Percentiles rank a stretch among this genome's conserved stretches.
Conservation (phyloP, 257 asterid species). For the Forsythia viridissima region DNA sequence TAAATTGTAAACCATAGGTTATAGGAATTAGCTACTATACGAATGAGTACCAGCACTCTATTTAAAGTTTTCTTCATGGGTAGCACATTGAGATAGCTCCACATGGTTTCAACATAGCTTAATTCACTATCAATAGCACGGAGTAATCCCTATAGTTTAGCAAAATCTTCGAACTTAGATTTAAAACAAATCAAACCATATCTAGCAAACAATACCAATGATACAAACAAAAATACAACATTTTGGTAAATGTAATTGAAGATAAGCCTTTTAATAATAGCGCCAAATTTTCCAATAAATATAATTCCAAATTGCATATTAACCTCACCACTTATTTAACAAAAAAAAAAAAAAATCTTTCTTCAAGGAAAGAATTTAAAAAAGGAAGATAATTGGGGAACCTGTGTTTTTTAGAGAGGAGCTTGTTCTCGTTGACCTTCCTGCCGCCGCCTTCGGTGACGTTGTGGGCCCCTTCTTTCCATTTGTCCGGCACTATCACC, state of each 20-base stretch:
- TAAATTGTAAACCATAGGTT: background rate
- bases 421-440: constrained; percentile 97
- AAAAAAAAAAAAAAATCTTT: too few species aligned
- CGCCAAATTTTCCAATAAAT: background rate
- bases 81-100: background rate
- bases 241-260: background rate
- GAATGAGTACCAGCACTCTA: background rate
- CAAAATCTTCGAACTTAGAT: background rate
- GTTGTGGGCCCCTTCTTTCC: constrained; percentile 94
- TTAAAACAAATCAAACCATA: background rate
- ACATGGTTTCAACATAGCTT: background rate
- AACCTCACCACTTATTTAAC: background rate
- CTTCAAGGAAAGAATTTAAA: background rate
- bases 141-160: background rate
- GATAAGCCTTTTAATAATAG: background rate
- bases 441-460: constrained; percentile 97
- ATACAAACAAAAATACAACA: background rate
- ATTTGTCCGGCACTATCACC: constrained; percentile 96
- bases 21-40: background rate
- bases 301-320: background rate
- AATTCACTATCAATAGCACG: background rate
- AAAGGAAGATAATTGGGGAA: constrained; percentile 2
- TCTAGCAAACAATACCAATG: background rate
- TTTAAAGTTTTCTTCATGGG: background rate
- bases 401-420: constrained; percentile 91